Base-by-base conservation (phyloP, 2,329 filamentous ascomycete species). In the Dactylellina drechsleri region DNA sequence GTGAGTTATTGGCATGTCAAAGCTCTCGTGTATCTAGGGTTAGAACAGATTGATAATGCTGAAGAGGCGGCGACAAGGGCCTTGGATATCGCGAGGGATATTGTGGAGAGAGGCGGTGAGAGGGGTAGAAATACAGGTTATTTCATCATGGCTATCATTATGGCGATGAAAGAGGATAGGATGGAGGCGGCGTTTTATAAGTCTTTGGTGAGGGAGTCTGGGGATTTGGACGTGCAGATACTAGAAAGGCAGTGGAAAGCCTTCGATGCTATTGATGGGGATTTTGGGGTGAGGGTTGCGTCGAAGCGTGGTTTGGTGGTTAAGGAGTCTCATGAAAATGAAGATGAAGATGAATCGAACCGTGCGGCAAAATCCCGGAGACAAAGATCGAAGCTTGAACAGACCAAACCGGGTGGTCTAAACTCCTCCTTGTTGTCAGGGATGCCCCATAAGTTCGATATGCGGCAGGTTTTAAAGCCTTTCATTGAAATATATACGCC, bases 161-260 rank as follows among this genome's bases (percentile, higher is more conserved):
- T 60, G 41, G 40, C 16, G 4, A 13, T 8, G 13, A 60, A 60
- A 18, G 41, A 36, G 3, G 57, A 47, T 28, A 13, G 20, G 3
- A 60, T 60, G 40, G 57, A 60, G 12, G 57, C 57, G 6, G 57
- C 57, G 13, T 60, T 60, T 60, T 60, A 47, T n/a, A 60, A 60
- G 18, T 60, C 57, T n/a, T 36, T 60, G 18, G 41, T 49, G 3
- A 47, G 18, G 8, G 54, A 58, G 20, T 12, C 31, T 4, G 23
- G 16, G 13, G 16, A 31, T 1, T 16, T 43, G 4, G 36, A 58
- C 23, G 18, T 1, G 40, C 6, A 18, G 28, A 58, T 58, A 18
- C 18, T 43, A 5, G 54, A 43, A 18, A 16, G 40, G 12, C 54
- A 58, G 54, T 40, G 31, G 54, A 10, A 41, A 13, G 53, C 5